Evolutionary conservation across 768 basidiomycete genomes (phyloP).

Genomic region (Suillus americanus): DNA sequence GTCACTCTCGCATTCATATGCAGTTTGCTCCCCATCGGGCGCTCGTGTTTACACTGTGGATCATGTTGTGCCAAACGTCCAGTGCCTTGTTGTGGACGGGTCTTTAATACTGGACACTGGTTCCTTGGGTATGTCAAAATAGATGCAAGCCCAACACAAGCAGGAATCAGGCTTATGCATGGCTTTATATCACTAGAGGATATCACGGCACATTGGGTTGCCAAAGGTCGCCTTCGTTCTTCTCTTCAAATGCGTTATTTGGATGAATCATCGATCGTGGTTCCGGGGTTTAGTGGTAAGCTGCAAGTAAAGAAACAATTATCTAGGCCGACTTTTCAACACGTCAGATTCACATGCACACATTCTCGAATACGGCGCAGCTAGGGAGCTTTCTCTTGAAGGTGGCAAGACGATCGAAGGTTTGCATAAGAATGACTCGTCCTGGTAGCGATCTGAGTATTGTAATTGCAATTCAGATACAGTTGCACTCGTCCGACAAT

Average conservation of each 20-base stretch:
- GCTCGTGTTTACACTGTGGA: conserved; percentile 70
- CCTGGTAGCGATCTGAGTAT: neutral
- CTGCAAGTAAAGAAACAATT: conserved; percentile 10
- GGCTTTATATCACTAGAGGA: conserved; percentile 34
- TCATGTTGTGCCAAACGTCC: conserved; percentile 43
- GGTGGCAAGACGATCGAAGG: conserved; percentile 61
- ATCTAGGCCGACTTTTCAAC: neutral
- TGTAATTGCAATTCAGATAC: conserved; percentile 44
- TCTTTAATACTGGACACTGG: conserved; percentile 54
- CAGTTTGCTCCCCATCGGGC: conserved; percentile 58
- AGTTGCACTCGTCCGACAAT: conserved; percentile 57
- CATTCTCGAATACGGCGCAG: conserved; percentile 75
- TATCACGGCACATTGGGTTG: conserved; percentile 40
- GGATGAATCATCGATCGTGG: conserved; percentile 55
- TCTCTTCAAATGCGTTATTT: conserved; percentile 48
- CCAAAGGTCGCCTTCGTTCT: conserved; percentile 22
- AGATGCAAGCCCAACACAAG: neutral
- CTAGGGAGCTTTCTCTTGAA: conserved; percentile 61
- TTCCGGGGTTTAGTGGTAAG: conserved; percentile 74
- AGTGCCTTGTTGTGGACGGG: conserved; percentile 63
- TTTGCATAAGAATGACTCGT: conserved; percentile 15
- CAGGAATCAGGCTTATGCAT: neutral
- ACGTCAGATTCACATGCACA: conserved; percentile 76
- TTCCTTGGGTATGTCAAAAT: conserved; percentile 45
- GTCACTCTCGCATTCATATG: conserved; percentile 41